A percentile compares a stretch with the other conserved stretches of the same genome.
These are phyloP conservation scores for Hypholoma sublateritium DNA, from an alignment of 768 basidiomycete species.

Conservation along the genomic window DNA sequence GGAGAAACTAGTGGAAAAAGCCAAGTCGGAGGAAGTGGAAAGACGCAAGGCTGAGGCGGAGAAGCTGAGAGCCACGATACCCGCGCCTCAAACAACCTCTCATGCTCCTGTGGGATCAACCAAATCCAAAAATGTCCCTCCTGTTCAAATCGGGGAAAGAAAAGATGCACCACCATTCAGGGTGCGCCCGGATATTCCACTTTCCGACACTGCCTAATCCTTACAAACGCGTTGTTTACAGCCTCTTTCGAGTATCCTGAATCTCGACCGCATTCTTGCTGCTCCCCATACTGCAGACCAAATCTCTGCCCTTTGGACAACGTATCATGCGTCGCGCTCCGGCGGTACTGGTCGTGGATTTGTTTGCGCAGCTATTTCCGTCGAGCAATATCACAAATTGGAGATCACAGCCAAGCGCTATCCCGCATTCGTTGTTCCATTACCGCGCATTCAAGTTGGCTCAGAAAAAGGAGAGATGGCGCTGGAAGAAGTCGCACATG, in stretches of 20 bases:
- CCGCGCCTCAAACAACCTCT: constrained; percentile 6
- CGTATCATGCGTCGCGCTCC: constrained; percentile 83
- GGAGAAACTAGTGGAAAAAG: constrained; percentile 25
- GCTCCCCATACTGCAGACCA: constrained; percentile 71
- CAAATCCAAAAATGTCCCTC: background rate
- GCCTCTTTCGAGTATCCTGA: constrained; percentile 83
- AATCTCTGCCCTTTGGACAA: constrained; percentile 83
- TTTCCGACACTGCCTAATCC: background rate
- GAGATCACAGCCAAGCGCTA: constrained; percentile 58
- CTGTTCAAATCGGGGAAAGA: constrained; percentile 12
- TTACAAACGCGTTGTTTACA: constrained; percentile 27
- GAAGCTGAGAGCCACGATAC: constrained; percentile 22
- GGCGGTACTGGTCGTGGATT: constrained; percentile 80
- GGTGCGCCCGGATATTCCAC: constrained; percentile 6
- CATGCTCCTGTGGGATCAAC: background rate
- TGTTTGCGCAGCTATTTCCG: constrained; percentile 80
- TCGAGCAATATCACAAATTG: constrained; percentile 75
- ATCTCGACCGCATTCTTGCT: constrained; percentile 65
- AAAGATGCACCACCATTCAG: constrained; percentile 23
- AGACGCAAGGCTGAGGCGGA: constrained; percentile 21
- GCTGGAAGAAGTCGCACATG: constrained; percentile 52
- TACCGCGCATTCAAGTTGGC: constrained; percentile 51
- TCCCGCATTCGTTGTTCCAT: constrained; percentile 79
- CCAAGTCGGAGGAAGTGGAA: constrained; percentile 17
- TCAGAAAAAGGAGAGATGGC: constrained; percentile 21